These are phyloP conservation scores for Chamaecrista fasciculata DNA, from an alignment of 306 rosid genomes.

Conservation along the genomic window DNA sequence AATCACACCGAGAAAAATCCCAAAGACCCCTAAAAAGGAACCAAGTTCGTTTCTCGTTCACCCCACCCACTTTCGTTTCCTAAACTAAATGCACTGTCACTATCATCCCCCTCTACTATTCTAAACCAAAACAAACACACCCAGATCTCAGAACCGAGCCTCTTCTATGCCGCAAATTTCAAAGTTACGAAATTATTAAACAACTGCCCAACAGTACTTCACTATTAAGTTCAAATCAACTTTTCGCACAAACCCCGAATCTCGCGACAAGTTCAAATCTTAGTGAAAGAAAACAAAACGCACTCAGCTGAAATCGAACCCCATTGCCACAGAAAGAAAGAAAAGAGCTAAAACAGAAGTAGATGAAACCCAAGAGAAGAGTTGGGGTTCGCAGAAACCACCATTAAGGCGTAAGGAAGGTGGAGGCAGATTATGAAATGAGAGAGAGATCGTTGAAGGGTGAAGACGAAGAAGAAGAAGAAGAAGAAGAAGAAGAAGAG, in stretches of 20 bases:
- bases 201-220: background rate
- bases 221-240: background rate
- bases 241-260: background rate
- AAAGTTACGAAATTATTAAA: background rate
- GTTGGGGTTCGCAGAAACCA: background rate
- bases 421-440: background rate
- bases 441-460: background rate
- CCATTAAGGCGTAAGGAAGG: conserved; percentile 29
- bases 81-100: conserved; percentile 29
- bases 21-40: conserved; percentile 19
- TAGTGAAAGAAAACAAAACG: background rate
- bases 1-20: background rate
- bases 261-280: background rate
- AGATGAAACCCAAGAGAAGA: background rate
- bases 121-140: conserved; percentile 25
- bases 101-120: background rate
- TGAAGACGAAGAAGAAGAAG: background rate
- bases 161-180: conserved; percentile 3
- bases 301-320: conserved; percentile 5
- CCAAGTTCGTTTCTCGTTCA: conserved; percentile 34
- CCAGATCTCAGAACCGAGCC: conserved; percentile 40
- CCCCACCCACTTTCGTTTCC: conserved; percentile 28
- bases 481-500: too few relatives aligned
- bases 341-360: background rate
- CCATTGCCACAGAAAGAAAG: background rate